Conservation (phyloP, 306 rosid species). For the Spatholobus suberectus region DNA sequence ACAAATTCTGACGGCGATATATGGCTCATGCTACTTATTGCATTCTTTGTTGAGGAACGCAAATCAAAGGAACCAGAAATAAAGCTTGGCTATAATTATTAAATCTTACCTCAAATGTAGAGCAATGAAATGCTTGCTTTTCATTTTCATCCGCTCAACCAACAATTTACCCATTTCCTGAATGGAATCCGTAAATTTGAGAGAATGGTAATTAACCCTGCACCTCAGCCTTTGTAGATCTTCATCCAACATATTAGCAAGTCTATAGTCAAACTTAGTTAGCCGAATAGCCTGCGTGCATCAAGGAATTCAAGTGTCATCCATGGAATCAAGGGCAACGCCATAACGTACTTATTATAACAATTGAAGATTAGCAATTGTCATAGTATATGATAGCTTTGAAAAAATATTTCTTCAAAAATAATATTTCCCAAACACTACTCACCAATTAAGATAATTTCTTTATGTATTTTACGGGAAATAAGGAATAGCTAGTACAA, state of each 20-base stretch:
- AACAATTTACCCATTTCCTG: slow-evolving; percentile 68
- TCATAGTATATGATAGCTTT: not conserved
- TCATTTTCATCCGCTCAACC: slow-evolving; percentile 75
- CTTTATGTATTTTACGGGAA: not conserved
- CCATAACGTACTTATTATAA: not conserved
- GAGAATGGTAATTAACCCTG: slow-evolving; percentile 87
- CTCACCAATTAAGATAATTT: not conserved
- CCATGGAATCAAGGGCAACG: slow-evolving; percentile 7
- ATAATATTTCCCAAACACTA: not conserved
- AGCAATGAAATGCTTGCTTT: slow-evolving; percentile 76
- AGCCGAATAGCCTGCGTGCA: slow-evolving; percentile 79
- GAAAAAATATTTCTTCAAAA: not conserved
- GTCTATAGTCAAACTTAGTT: slow-evolving; percentile 92
- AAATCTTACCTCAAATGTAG: slow-evolving; percentile 83
- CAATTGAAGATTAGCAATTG: not conserved
- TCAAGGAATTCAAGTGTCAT: slow-evolving; percentile 24
- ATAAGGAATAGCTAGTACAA: not conserved
- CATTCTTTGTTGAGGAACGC: slow-evolving; percentile 1
- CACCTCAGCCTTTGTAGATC: slow-evolving; percentile 86
- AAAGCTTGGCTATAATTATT: slow-evolving; percentile 3
- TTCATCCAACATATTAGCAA: slow-evolving; percentile 70
- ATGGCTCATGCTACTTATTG: not conserved
- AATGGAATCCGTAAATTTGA: slow-evolving; percentile 71
- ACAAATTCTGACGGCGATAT: not conserved
- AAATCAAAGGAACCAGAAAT: slow-evolving; percentile 19